Evolutionary conservation across 1,284 basidiomycete genomes (phyloP).

Genomic region (Tilletia walkeri): DNA sequence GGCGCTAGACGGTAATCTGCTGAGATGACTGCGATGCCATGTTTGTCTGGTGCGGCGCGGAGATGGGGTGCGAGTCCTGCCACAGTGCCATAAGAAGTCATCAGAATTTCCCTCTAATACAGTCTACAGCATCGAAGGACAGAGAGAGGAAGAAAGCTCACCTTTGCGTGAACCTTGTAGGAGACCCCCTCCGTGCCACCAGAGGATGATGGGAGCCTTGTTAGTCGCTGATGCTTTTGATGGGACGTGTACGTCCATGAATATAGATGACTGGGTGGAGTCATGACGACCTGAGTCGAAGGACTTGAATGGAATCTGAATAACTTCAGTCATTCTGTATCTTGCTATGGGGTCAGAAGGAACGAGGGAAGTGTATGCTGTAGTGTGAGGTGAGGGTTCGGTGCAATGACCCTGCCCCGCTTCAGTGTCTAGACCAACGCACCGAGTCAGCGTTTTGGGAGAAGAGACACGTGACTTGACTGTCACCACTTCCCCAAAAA

Average conservation of each 20-base stretch:
- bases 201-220: conserved; percentile 23
- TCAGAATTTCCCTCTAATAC: neutral
- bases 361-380: neutral
- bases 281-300: neutral
- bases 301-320: too few species aligned
- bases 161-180: conserved; percentile 24
- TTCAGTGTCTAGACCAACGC: too few species aligned
- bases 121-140: neutral
- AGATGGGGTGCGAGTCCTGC: conserved; percentile 34
- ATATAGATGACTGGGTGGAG: neutral
- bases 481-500: too few species aligned
- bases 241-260: neutral
- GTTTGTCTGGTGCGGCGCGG: conserved; percentile 27
- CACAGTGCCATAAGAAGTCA: neutral
- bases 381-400: neutral
- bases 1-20: conserved; percentile 45
- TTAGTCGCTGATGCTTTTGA: neutral
- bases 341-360: neutral
- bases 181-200: conserved; percentile 45
- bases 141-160: conserved; percentile 1
- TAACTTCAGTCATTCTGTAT: too few species aligned
- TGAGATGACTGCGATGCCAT: conserved; percentile 30
- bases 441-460: too few species aligned
- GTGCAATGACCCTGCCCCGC: too few species aligned
- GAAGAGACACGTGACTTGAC: too few species aligned